These are phyloP conservation scores for Aspergillus leporis DNA, from an alignment of 495 filamentous ascomycete genomes.

Conservation along the genomic window DNA sequence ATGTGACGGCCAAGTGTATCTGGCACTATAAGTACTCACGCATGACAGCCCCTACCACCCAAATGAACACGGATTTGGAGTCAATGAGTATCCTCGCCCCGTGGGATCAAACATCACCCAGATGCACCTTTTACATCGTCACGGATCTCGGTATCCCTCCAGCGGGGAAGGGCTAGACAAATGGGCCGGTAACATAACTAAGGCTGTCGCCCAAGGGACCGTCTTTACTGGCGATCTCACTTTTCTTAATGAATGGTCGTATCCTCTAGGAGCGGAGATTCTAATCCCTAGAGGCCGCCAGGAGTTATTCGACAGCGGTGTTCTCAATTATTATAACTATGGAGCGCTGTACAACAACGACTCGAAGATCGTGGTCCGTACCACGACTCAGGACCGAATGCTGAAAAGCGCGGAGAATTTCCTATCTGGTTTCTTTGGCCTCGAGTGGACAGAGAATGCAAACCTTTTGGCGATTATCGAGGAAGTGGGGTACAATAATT, in stretches of 20 bases:
- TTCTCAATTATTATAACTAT: constrained; percentile 62
- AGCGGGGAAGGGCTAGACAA: constrained; percentile 25
- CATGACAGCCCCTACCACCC: constrained; percentile 24
- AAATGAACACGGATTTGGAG: constrained; percentile 48
- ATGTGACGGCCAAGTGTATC: background rate
- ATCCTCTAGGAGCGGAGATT: constrained; percentile 45
- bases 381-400: constrained; percentile 58
- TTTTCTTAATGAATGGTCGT: constrained; percentile 55
- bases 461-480: constrained; percentile 55
- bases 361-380: constrained; percentile 62
- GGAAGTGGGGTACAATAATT: constrained; percentile 1
- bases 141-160: constrained; percentile 46
- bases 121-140: constrained; percentile 50
- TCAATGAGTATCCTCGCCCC: constrained; percentile 57
- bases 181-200: constrained; percentile 34
- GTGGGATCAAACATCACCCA: constrained; percentile 54
- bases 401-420: constrained; percentile 48
- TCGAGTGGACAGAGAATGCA: constrained; percentile 56
- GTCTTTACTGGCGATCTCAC: constrained; percentile 47
- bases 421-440: constrained; percentile 58
- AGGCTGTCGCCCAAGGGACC: constrained; percentile 29
- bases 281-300: constrained; percentile 54
- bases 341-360: constrained; percentile 58
- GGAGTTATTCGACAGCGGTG: constrained; percentile 51
- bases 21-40: background rate